Evolutionary conservation across 2,329 filamentous ascomycete species (phyloP).

Genomic region (Periconia macrospinosa): DNA sequence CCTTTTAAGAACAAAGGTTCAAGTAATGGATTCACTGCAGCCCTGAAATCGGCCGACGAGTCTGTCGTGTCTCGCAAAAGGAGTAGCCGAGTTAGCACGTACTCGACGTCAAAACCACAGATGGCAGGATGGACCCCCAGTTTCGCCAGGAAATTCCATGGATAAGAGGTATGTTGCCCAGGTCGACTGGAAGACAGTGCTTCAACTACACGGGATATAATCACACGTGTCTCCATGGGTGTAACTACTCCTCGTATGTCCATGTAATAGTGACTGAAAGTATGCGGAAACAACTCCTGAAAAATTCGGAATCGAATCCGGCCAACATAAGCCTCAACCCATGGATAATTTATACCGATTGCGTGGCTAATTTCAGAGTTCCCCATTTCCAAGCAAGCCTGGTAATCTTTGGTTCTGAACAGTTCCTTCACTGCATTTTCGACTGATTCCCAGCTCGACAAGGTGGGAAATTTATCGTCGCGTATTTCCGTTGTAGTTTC

Average conservation of each 20-base stretch:
- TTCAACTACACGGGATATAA: constrained; percentile 15
- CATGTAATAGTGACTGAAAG: constrained; percentile 14
- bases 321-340: constrained; percentile 7
- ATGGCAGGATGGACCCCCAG: constrained; percentile 25
- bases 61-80: constrained; percentile 6
- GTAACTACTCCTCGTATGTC: constrained; percentile 27
- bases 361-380: constrained; percentile 2
- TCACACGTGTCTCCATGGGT: constrained; percentile 23
- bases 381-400: not conserved
- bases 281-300: constrained; percentile 14
- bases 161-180: not conserved
- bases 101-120: constrained; percentile 24
- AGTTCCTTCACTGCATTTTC: too few species aligned
- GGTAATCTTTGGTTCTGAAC: not conserved
- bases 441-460: too few species aligned
- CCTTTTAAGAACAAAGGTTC: constrained; percentile 13
- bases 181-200: not conserved
- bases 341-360: constrained; percentile 6
- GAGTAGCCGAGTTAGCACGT: constrained; percentile 21
- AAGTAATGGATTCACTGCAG: constrained; percentile 15
- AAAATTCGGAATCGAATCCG: constrained; percentile 17
- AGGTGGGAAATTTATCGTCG: too few species aligned
- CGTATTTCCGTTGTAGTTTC: constrained; percentile 1
- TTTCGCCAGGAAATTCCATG: constrained; percentile 7
- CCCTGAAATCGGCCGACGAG: not conserved